These are phyloP conservation scores for Umbelopsis ramanniana DNA, from an alignment of 192 early-diverging fungal genomes.

Conservation along the genomic window DNA sequence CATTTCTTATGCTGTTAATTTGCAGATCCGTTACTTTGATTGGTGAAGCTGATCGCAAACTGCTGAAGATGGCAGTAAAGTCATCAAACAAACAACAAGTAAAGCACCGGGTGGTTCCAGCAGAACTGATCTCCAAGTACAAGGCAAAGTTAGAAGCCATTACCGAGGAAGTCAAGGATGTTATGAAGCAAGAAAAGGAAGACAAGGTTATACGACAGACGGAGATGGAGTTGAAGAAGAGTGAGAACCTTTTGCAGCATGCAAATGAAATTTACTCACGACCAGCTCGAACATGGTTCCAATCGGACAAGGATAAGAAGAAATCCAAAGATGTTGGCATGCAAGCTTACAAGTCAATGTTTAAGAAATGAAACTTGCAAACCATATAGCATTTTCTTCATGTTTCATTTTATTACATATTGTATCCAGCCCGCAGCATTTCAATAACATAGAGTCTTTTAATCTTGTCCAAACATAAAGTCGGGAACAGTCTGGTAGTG, in stretches of 20 bases:
- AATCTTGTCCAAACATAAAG: neutral
- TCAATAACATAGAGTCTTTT: conserved; percentile 8
- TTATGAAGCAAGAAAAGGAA: conserved; percentile 75
- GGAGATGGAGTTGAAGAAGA: conserved; percentile 92
- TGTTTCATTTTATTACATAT: conserved; percentile 5
- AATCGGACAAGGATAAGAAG: conserved; percentile 76
- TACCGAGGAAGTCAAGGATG: conserved; percentile 65
- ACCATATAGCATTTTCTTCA: neutral
- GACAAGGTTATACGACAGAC: conserved; percentile 80
- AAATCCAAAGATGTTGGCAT: conserved; percentile 55
- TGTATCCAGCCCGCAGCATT: conserved; percentile 1
- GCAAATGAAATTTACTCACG: conserved; percentile 86
- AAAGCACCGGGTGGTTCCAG: conserved; percentile 88
- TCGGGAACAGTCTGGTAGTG: neutral
- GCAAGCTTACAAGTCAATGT: conserved; percentile 30
- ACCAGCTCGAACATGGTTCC: conserved; percentile 96
- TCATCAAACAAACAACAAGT: conserved; percentile 75
- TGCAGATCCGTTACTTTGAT: conserved; percentile 84
- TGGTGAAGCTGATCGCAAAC: conserved; percentile 90
- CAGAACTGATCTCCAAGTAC: conserved; percentile 78
- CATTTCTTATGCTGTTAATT: neutral
- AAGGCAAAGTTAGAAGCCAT: conserved; percentile 70
- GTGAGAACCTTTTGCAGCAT: conserved; percentile 82
- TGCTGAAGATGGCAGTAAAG: conserved; percentile 93
- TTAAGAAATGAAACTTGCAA: neutral